phyloP scores from a whole-genome alignment of 257 asterid species.

The Nemophila menziesii region DNA sequence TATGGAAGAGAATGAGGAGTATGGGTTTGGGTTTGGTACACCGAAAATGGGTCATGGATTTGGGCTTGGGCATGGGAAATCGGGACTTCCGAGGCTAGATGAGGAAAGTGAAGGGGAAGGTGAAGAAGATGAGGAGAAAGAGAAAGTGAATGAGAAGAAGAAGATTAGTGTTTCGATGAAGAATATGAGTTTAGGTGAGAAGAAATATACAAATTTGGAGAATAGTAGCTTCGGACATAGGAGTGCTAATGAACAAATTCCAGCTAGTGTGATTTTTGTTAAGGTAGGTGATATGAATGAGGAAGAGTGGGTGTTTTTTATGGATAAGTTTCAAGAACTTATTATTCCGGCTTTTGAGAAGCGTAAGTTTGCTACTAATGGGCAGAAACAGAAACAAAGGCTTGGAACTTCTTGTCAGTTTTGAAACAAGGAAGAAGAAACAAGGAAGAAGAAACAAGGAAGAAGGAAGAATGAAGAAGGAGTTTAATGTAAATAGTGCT shows the following conservation, averaged over 20 bases:
- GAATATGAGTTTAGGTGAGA: slow-evolving; percentile 35
- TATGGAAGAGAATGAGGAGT: slow-evolving; percentile 4
- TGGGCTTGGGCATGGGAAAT: slow-evolving; percentile 30
- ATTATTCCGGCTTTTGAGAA: slow-evolving; percentile 43
- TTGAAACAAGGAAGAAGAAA: slow-evolving; percentile 23
- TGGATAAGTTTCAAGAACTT: slow-evolving; percentile 60
- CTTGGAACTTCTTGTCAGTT: slow-evolving; percentile 90
- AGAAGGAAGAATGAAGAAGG: background rate
- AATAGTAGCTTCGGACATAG: slow-evolving; percentile 52
- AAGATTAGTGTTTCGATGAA: slow-evolving; percentile 40
- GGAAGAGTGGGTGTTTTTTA: slow-evolving; percentile 49
- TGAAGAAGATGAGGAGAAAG: slow-evolving; percentile 10
- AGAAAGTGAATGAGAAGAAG: slow-evolving; percentile 8
- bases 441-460: background rate
- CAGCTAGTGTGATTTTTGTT: slow-evolving; percentile 51
- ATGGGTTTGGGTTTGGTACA: background rate
- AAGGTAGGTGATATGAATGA: slow-evolving; percentile 64
- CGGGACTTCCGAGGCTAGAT: slow-evolving; percentile 38
- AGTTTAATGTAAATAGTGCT: background rate
- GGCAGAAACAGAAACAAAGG: slow-evolving; percentile 68
- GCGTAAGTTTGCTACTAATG: slow-evolving; percentile 34
- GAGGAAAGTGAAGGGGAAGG: slow-evolving; percentile 48
- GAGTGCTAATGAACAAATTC: slow-evolving; percentile 71
- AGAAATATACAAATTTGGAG: slow-evolving; percentile 30
- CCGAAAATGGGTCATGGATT: slow-evolving; percentile 11